Conservation (phyloP, 2,329 filamentous ascomycete genomes). For the Diplodia corticola region DNA sequence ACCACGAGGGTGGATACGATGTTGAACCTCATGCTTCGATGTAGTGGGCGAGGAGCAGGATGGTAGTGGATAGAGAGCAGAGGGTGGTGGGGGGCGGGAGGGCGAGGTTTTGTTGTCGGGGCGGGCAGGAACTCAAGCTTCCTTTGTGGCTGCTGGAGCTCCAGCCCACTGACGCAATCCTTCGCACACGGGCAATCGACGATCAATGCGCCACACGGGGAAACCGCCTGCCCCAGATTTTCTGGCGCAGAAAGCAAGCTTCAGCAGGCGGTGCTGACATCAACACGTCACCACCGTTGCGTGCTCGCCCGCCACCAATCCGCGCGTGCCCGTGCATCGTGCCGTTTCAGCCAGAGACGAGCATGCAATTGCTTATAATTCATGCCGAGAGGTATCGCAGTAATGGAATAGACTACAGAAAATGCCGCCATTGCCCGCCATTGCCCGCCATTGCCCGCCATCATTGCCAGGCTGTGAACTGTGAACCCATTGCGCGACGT, state of each 20-base stretch:
- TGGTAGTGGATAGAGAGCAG: background rate
- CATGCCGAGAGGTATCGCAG: conserved; percentile 12
- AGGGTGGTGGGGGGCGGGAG: conserved; percentile 21
- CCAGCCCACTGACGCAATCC: conserved; percentile 17
- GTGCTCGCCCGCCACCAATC: background rate
- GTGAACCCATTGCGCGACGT: background rate
- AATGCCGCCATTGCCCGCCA: background rate
- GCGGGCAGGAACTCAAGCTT: conserved; percentile 17
- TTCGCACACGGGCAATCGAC: background rate
- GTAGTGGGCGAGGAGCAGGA: conserved; percentile 18
- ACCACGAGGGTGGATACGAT: conserved; percentile 68
- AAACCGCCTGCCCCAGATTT: conserved; percentile 6
- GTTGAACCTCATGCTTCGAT: conserved; percentile 70
- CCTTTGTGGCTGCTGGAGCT: conserved; percentile 20
- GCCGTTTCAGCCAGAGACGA: background rate
- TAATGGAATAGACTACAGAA: conserved; percentile 1
- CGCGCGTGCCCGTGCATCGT: background rate
- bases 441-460: background rate
- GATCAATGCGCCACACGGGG: conserved; percentile 13
- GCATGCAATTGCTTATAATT: conserved; percentile 4
- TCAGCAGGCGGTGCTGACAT: conserved; percentile 2
- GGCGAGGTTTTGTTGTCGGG: conserved; percentile 5
- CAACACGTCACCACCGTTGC: conserved; percentile 8
- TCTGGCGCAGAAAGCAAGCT: conserved; percentile 11
- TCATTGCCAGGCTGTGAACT: background rate